Base-by-base conservation (phyloP, 306 rosid species). In the Fragaria ananassa region DNA sequence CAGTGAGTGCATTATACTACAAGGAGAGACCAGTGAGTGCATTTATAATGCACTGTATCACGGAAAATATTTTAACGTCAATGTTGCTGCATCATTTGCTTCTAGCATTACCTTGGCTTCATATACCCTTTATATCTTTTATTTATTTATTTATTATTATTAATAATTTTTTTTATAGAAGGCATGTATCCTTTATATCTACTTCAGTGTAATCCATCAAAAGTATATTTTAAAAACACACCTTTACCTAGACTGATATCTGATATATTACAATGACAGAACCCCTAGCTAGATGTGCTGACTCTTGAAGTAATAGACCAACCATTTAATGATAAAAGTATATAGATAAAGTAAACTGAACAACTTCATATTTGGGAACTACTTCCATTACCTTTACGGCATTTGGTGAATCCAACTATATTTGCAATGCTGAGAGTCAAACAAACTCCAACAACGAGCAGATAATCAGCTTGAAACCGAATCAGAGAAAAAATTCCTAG, bases 401-500 rank as follows among this genome's bases (percentile, higher is more conserved):
- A 92, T 88, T 91, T 92, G 76, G 99, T 95, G 74, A 92, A 95
- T 68, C 99, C 99, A 84, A 95, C 86, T 21, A 95, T 95, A 80
- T 95, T 95, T 68, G 99, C 99, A 72, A 95, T 60, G 84, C 96
- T 89, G 77, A 92, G 93, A 72, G 97, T 95, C 93, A 95, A 77
- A 83, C 99, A 92, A 83, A 95, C 99, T 85, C 97, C 99, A 11
- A 92, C 72, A 25, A 95, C 97, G 23, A 95, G 97, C 80, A 95
- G 96, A 89, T 90, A 92, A 87, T 95, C 99, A 74, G 99, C 99
- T 84, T 95, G 99, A 83, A 95, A 85, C 87, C 90, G 92, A 81
- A 95, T 90, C 79, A 95, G 89, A 15, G 99, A 95, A 86, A 95
- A 95, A 84, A 95, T 91, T 74, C 87, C 97, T 39, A 95, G 86